Conservation (phyloP, 495 filamentous ascomycete species). For the Neurospora sp. region DNA sequence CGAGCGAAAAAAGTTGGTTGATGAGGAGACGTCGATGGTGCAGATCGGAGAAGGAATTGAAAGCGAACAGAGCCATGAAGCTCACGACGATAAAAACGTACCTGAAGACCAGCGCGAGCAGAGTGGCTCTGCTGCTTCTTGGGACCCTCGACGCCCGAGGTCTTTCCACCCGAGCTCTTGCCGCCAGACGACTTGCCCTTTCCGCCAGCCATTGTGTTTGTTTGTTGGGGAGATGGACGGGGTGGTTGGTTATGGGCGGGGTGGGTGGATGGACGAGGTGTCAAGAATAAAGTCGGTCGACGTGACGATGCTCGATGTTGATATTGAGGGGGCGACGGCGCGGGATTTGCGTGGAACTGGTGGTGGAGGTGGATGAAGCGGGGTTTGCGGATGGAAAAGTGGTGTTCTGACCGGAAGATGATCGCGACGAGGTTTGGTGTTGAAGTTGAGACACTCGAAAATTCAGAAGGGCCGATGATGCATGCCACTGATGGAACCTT, state of each 20-base stretch:
- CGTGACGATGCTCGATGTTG: conserved; percentile 3
- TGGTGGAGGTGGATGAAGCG: conserved; percentile 5
- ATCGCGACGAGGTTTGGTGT: conserved; percentile 20
- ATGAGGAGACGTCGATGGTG: background rate
- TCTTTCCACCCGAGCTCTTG: conserved; percentile 77
- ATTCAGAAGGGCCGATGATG: conserved; percentile 22
- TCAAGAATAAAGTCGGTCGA: conserved; percentile 1
- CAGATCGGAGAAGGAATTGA: background rate
- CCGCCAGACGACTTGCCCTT: conserved; percentile 93
- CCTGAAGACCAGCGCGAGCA: conserved; percentile 95
- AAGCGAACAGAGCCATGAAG: conserved; percentile 13
- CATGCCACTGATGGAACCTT: conserved; percentile 7
- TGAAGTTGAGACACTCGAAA: conserved; percentile 20
- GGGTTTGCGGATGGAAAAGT: conserved; percentile 10
- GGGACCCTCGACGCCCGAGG: conserved; percentile 54
- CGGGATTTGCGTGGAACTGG: conserved; percentile 1
- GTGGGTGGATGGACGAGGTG: conserved; percentile 6
- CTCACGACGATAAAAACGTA: conserved; percentile 41
- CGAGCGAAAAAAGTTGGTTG: background rate
- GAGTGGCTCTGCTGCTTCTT: conserved; percentile 98
- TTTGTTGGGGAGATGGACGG: conserved; percentile 7
- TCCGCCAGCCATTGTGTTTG: conserved; percentile 55
- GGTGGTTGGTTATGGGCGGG: conserved; percentile 15
- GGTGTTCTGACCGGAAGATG: background rate
- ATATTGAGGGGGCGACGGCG: conserved; percentile 10